Base-by-base conservation (phyloP, 257 asterid species). In the Anisodus tanguticus region DNA sequence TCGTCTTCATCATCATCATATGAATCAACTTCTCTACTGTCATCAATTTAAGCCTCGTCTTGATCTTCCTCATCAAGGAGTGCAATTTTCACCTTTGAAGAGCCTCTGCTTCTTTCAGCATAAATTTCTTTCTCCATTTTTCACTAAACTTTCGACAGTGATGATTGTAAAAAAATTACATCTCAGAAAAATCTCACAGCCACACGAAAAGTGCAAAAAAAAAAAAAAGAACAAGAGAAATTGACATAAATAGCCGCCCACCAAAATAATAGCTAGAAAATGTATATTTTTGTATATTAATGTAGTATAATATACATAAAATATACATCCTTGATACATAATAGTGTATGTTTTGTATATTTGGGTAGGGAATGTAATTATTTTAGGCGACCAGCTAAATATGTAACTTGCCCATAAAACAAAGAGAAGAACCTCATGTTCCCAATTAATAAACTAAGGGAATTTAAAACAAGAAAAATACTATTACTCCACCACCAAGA, bases 1-100 rank as follows among this genome's bases (percentile, higher is more conserved):
- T 84, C 94, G 0, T 88, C 93, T 1, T 91, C 95, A 1, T 91
- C 95, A 3, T 90, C 94, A 59, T 90, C 92, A 45, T 55, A 79
- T 49, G 71, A 54, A 79, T 85, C 37, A 41, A 84, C 93, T 49
- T 88, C 93, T 13, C 85, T 91, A 0, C 78, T 82, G 66, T 85
- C 89, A 84, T 88, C 90, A 84, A 84, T 84, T 78, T 41, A 89
- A 71, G 66, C 88, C 83, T 85, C 91, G 39, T 90, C 93, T 74
- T 89, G 92, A 9, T 90, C 93, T 13, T 88, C 95, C 59, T 92
- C 97, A 35, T 90, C 93, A 17, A 88, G 91, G 80, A 91, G 85
- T 51, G 93, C 86, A 80, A 95, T 88, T 7, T 80, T 89, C 87
- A 91, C 85, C 82, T 86, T 86, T 12, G 82, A 19, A 37, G 87